Evolutionary conservation across 2,329 filamentous ascomycete genomes (phyloP), one percentile per base, ranked within the genome.

Genomic region (Ilyonectria sp.): DNA sequence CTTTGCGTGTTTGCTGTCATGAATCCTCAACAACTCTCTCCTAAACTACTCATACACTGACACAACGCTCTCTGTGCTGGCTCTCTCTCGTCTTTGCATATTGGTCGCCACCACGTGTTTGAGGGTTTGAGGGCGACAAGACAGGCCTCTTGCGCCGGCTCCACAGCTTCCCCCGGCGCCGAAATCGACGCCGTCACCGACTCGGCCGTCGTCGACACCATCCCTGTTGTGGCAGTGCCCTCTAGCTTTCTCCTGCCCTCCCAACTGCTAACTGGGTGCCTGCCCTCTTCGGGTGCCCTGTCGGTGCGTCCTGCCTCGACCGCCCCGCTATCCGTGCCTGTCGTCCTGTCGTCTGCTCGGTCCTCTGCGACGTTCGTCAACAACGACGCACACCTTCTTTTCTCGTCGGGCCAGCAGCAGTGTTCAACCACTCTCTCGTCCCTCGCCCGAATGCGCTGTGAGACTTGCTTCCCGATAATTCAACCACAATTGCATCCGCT

Each of bases 341-440:
- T 26, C 52, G 63, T 31, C 63, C 55, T 52, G 60, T 37, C 52
- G 63, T 31, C 33, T 31, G n/a, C 10, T 53, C 50, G 19, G 33
- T 37, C 23, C 50, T 53, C 50, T 33, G 47, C 29, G 50, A 31
- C n/a, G 29, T 37, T 53, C 31, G 33, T 53, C 50, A 43, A 35
- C 50, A 19, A 35, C 50, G 33, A 63, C 60, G 57, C 63, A 66
- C 63, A 66, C 63, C 63, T 60, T 66, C 63, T 61, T 66, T 58
- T 61, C 63, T 61, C 31, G 17, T 61, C 66, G 66, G 71, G 71
- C 65, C 74, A 49, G 53, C 49, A 69, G 69, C 53, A 67, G 73
- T 75, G 70, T 72, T 75, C 73, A 75, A 75, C 73, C 73, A 75
- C 73, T 72, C 64, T 54, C 44, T 33, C 59, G 33, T 70, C 62